phyloP scores from a whole-genome alignment of 2,329 filamentous ascomycete species.

The Hymenoscyphus scutula region DNA sequence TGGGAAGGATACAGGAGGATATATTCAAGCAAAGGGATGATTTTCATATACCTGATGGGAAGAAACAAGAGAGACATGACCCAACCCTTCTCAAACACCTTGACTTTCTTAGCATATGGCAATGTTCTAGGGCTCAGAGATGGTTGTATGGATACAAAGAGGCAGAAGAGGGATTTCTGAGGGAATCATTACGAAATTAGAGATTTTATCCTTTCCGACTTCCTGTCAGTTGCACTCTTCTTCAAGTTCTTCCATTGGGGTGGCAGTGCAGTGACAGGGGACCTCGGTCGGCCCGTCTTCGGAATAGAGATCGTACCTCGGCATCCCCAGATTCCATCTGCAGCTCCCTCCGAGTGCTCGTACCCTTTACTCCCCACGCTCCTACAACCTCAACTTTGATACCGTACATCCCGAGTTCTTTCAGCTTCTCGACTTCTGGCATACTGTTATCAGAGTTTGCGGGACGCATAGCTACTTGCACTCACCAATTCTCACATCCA shows the following conservation, averaged over 20 bases:
- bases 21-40: constrained; percentile 56
- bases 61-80: constrained; percentile 54
- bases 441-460: neutral
- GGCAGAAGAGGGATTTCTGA: constrained; percentile 40
- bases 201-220: too few relatives aligned
- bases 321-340: neutral
- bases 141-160: constrained; percentile 64
- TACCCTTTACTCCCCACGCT: too few relatives aligned
- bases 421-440: neutral
- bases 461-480: neutral
- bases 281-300: neutral
- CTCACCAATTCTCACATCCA: neutral
- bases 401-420: neutral
- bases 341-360: too few relatives aligned
- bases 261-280: neutral
- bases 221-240: too few relatives aligned
- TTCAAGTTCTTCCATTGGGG: too few relatives aligned
- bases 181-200: neutral
- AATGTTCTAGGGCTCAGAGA: constrained; percentile 59
- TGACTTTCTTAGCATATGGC: constrained; percentile 63
- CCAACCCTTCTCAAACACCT: too few relatives aligned
- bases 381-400: too few relatives aligned
- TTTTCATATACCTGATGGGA: constrained; percentile 54
- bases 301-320: neutral
- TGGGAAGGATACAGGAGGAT: constrained; percentile 57